Evolutionary conservation across 192 early-diverging fungal species (phyloP).

Genomic region (Coemansia sp.): DNA sequence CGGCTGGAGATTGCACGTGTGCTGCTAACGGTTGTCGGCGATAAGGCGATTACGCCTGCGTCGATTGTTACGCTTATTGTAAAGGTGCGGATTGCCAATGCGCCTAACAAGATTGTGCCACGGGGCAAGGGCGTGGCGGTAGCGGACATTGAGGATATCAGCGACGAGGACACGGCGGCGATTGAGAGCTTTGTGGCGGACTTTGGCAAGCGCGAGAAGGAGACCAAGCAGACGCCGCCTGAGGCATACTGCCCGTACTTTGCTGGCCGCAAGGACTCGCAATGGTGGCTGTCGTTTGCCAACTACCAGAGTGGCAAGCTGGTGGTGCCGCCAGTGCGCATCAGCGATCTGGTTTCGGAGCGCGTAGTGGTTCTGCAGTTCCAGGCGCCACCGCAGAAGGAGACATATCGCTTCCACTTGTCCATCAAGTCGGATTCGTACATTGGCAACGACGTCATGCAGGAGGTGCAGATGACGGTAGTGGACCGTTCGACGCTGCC

Average conservation of each 20-base stretch:
- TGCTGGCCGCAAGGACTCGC: conserved; percentile 70
- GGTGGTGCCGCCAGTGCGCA: conserved; percentile 73
- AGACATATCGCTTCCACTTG: conserved; percentile 77
- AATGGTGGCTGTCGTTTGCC: conserved; percentile 92
- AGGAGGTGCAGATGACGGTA: conserved; percentile 77
- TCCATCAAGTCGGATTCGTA: conserved; percentile 88
- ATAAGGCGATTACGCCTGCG: conserved; percentile 74
- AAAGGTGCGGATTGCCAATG: conserved; percentile 43
- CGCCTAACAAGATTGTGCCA: conserved; percentile 19
- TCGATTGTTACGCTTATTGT: conserved; percentile 74
- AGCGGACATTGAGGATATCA: conserved; percentile 49
- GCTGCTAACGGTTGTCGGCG: conserved; percentile 80
- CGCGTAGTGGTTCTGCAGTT: conserved; percentile 82
- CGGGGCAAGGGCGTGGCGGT: conserved; percentile 28
- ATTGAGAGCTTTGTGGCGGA: conserved; percentile 42
- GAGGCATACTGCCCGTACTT: conserved; percentile 56
- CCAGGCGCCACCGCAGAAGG: conserved; percentile 86
- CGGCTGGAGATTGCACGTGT: conserved; percentile 71
- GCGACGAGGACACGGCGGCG: conserved; percentile 42
- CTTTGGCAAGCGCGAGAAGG: conserved; percentile 25
- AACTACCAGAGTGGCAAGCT: conserved; percentile 81
- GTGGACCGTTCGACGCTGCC: conserved; percentile 71
- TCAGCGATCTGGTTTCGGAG: conserved; percentile 69
- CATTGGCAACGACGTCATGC: conserved; percentile 76
- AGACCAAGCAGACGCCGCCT: conserved; percentile 24